Evolutionary conservation across 768 basidiomycete species (phyloP).

Genomic region (Sutorius australiensis): DNA sequence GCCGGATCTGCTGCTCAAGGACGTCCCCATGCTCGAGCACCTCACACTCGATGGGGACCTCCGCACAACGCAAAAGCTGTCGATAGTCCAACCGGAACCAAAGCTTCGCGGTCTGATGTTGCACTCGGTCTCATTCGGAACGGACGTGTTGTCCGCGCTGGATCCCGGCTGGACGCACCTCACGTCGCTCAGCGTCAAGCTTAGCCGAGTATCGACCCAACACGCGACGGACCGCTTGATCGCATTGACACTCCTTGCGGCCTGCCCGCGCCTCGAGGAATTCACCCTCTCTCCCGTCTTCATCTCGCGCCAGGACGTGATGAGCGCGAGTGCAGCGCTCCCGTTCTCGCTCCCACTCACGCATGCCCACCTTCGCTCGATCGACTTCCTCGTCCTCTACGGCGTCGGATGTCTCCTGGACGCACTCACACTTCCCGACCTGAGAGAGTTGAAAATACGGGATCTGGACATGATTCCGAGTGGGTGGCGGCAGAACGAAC

Average conservation of each 20-base stretch:
- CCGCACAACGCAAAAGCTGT: constrained; percentile 1
- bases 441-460: constrained; percentile 7
- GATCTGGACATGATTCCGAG: constrained; percentile 18
- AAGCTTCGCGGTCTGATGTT: constrained; percentile 16
- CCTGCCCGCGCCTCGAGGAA: constrained; percentile 20
- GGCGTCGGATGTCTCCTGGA: constrained; percentile 7
- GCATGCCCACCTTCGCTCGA: constrained; percentile 9
- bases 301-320: neutral
- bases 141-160: constrained; percentile 6
- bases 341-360: constrained; percentile 7
- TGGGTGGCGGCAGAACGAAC: constrained; percentile 8
- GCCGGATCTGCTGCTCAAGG: constrained; percentile 13
- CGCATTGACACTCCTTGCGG: constrained; percentile 13
- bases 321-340: neutral
- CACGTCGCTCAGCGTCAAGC: constrained; percentile 7
- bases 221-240: neutral
- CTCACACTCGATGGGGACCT: constrained; percentile 14
- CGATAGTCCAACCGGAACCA: constrained; percentile 3
- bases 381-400: constrained; percentile 9
- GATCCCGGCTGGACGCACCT: constrained; percentile 17
- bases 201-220: neutral
- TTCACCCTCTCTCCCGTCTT: constrained; percentile 7
- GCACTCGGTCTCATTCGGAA: neutral
- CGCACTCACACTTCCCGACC: constrained; percentile 13
- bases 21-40: constrained; percentile 19